Evolutionary conservation across 495 filamentous ascomycete species (phyloP).

Genomic region (Echria macrotheca): DNA sequence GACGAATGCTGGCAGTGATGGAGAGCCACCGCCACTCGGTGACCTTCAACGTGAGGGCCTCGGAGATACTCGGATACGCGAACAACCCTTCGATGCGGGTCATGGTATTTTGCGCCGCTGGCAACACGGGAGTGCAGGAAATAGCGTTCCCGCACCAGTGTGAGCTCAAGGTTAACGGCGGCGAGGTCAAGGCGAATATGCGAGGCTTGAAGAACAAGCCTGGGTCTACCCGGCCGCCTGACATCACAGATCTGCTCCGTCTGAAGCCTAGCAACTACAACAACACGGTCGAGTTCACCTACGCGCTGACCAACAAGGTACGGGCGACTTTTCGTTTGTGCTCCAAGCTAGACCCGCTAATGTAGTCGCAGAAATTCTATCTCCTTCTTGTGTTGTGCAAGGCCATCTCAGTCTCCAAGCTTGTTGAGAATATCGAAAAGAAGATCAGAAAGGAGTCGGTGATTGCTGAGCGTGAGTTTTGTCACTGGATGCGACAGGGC

Average conservation of each 20-base stretch:
- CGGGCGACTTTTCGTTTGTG: conserved; percentile 18
- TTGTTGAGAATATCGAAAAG: conserved; percentile 65
- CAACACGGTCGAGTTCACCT: conserved; percentile 80
- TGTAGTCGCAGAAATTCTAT: conserved; percentile 61
- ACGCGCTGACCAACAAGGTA: conserved; percentile 85
- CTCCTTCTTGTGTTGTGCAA: conserved; percentile 69
- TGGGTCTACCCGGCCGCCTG: conserved; percentile 85
- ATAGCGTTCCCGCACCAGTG: conserved; percentile 87
- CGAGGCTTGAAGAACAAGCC: conserved; percentile 93
- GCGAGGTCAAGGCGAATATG: conserved; percentile 81
- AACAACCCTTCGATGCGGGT: conserved; percentile 53
- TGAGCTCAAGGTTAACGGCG: conserved; percentile 83
- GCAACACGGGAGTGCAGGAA: conserved; percentile 58
- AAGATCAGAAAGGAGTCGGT: conserved; percentile 78
- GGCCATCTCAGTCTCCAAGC: conserved; percentile 61
- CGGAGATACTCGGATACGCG: conserved; percentile 43
- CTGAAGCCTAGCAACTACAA: conserved; percentile 57
- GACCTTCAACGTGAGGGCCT: conserved; percentile 46
- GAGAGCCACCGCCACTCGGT: conserved; percentile 55
- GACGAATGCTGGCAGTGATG: too few relatives aligned
- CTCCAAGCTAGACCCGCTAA: background rate
- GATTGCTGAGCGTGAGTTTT: conserved; percentile 68
- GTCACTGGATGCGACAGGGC: too few relatives aligned
- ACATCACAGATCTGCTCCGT: conserved; percentile 75
- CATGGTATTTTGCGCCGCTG: conserved; percentile 75